Conservation (phyloP, 106 monocot genomes). For the Allium sativum region DNA sequence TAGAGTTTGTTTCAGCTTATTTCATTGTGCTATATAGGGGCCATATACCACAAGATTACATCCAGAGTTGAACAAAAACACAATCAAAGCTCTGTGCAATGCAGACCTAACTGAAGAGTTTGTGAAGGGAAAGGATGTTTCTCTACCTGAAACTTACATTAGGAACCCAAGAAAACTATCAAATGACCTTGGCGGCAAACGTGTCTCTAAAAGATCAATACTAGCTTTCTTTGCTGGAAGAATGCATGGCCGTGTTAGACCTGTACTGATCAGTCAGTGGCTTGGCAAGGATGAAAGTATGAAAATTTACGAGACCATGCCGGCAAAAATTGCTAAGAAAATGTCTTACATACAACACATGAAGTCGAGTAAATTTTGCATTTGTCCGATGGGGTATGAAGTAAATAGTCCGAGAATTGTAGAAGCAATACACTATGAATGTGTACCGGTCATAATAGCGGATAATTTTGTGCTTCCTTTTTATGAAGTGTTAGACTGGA, state of each 20-base stretch:
- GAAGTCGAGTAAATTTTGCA: constrained; percentile 68
- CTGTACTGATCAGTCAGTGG: constrained; percentile 47
- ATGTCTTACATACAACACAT: constrained; percentile 67
- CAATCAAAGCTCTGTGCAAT: constrained; percentile 82
- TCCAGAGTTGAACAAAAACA: constrained; percentile 48
- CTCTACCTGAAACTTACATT: constrained; percentile 89
- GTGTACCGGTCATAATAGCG: constrained; percentile 76
- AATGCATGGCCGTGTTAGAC: constrained; percentile 73
- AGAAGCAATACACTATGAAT: constrained; percentile 73
- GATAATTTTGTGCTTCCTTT: constrained; percentile 74
- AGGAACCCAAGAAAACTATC: constrained; percentile 41
- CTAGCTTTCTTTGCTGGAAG: constrained; percentile 84
- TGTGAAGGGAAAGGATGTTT: constrained; percentile 57
- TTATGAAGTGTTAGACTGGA: constrained; percentile 66
- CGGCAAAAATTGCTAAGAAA: constrained; percentile 19
- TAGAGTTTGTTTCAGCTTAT: neutral
- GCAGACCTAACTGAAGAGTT: constrained; percentile 77
- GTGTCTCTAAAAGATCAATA: constrained; percentile 34
- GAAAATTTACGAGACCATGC: constrained; percentile 42
- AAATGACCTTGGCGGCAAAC: constrained; percentile 50
- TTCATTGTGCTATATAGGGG: constrained; percentile 27
- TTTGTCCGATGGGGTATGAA: constrained; percentile 80
- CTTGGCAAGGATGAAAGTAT: constrained; percentile 44
- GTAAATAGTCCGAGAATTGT: constrained; percentile 88
- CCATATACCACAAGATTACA: constrained; percentile 69